Conservation (phyloP, 2,329 filamentous ascomycete genomes). For the Pseudogymnoascus verrucosus region DNA sequence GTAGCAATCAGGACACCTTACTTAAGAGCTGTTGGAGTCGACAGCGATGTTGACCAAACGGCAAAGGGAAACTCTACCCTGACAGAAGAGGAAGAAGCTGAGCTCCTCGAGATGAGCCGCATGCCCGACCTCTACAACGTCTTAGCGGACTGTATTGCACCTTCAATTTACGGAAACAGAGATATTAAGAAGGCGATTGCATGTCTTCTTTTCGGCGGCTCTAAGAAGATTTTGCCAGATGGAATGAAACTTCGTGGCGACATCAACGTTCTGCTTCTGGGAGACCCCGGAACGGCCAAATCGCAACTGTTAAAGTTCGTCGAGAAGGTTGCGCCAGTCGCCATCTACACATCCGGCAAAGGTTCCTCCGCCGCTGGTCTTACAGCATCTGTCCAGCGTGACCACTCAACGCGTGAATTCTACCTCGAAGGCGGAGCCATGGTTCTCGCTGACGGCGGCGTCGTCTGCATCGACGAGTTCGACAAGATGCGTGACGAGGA, state of each 20-base stretch:
- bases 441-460: constrained; percentile 93
- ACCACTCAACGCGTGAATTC: constrained; percentile 87
- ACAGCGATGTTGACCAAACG: constrained; percentile 82
- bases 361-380: constrained; percentile 95
- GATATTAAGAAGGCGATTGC: constrained; percentile 98
- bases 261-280: constrained; percentile 93
- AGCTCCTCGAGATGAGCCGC: constrained; percentile 85
- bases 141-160: constrained; percentile 87
- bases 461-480: constrained; percentile 98
- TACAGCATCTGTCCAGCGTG: constrained; percentile 91
- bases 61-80: constrained; percentile 78
- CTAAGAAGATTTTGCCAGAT: constrained; percentile 94
- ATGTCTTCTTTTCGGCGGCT: constrained; percentile 86
- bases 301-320: constrained; percentile 97
- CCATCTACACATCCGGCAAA: constrained; percentile 97
- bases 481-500: constrained; percentile 99
- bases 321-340: constrained; percentile 90
- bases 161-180: constrained; percentile 90
- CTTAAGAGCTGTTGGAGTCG: constrained; percentile 83
- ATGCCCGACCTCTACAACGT: constrained; percentile 85
- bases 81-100: constrained; percentile 92
- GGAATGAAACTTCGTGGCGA: constrained; percentile 97
- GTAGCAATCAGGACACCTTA: constrained; percentile 96
- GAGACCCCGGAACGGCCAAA: constrained; percentile 96
- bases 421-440: constrained; percentile 97